Evolutionary conservation across 2,329 filamentous ascomycete species (phyloP).

Genomic region (Plectosphaerella sp.): DNA sequence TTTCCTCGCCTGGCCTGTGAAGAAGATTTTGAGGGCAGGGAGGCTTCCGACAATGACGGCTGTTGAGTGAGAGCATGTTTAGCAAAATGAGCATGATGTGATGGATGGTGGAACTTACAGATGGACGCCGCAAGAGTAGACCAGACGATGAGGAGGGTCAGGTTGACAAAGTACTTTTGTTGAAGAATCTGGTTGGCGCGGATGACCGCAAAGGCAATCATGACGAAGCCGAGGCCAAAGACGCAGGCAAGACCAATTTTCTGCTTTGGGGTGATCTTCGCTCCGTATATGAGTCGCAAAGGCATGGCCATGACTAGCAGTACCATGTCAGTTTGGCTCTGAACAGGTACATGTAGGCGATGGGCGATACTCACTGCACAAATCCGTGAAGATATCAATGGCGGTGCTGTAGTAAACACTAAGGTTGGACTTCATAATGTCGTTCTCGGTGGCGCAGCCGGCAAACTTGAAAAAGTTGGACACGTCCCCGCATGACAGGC

Average conservation of each 20-base stretch:
- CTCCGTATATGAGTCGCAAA: constrained; percentile 16
- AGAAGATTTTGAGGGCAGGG: constrained; percentile 13
- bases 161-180: constrained; percentile 10
- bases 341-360: too few species aligned
- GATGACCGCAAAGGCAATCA: constrained; percentile 14
- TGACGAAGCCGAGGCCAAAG: constrained; percentile 16
- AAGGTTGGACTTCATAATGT: constrained; percentile 17
- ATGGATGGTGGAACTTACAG: constrained; percentile 11
- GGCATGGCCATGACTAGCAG: constrained; percentile 21
- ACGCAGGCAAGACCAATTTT: constrained; percentile 14
- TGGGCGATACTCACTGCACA: constrained; percentile 16
- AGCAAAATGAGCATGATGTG: background rate
- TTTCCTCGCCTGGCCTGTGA: constrained; percentile 8
- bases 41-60: constrained; percentile 16
- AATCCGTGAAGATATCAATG: constrained; percentile 10
- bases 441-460: constrained; percentile 8
- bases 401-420: constrained; percentile 14
- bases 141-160: constrained; percentile 14
- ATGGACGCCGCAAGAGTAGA: constrained; percentile 3
- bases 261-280: constrained; percentile 9
- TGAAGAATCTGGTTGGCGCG: constrained; percentile 16
- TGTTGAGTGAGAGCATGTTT: background rate
- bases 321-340: constrained; percentile 7
- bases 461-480: constrained; percentile 12
- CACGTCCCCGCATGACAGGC: constrained; percentile 9